A percentile compares a stretch with the other conserved stretches of the same genome.
These are phyloP conservation scores for Ogataea methylovora DNA, from an alignment of 805 yeast species.

Conservation along the genomic window DNA sequence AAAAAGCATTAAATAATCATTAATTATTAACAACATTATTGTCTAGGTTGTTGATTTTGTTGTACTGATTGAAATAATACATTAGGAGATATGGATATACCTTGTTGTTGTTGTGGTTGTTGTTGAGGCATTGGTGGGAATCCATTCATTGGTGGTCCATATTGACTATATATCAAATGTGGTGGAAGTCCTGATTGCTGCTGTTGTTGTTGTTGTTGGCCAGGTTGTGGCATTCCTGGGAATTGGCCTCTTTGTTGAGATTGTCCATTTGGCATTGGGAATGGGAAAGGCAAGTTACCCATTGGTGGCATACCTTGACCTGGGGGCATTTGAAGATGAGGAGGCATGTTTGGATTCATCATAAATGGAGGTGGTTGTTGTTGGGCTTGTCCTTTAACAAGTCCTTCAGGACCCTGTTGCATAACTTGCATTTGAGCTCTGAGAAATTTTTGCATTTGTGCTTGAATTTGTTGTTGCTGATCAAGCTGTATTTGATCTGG, in stretches of 20 bases:
- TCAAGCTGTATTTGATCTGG: neutral
- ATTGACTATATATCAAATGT: too few species aligned
- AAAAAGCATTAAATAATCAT: too few species aligned
- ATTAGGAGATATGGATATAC: neutral
- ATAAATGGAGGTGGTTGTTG: too few species aligned
- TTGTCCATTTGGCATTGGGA: constrained; percentile 3
- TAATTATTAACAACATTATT: constrained; percentile 1
- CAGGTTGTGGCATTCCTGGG: constrained; percentile 9
- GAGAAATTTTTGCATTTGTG: neutral
- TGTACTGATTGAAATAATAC: constrained; percentile 3
- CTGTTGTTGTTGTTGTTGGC: constrained; percentile 11
- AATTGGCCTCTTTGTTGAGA: constrained; percentile 7
- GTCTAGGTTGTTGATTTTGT: constrained; percentile 3
- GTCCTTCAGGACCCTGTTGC: too few species aligned
- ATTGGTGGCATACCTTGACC: constrained; percentile 2
- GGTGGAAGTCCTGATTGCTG: constrained; percentile 3
- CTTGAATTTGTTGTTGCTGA: neutral
- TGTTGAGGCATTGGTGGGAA: constrained; percentile 3
- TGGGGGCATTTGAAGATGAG: neutral
- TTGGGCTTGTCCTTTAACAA: too few species aligned
- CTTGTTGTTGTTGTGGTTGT: constrained; percentile 7
- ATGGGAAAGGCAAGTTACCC: constrained; percentile 3
- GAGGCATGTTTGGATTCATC: neutral
- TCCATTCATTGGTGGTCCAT: too few species aligned
- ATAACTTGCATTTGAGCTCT: neutral